Conservation (phyloP, 495 filamentous ascomycete species). For the Tuber umbilicatum region DNA sequence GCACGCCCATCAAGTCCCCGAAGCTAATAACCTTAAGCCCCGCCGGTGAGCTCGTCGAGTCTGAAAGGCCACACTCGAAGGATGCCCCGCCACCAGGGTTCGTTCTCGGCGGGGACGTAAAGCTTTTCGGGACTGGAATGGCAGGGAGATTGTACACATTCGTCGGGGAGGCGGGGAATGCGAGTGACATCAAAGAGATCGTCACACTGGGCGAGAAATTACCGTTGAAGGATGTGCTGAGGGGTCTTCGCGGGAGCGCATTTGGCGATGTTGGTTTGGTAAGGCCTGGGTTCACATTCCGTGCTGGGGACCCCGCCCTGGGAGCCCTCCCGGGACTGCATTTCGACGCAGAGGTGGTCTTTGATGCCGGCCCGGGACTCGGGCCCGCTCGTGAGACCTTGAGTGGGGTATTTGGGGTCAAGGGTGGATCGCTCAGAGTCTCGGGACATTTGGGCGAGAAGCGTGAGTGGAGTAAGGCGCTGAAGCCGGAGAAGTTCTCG, state of each 20-base stretch:
- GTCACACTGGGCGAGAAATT: conserved; percentile 23
- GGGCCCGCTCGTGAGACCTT: conserved; percentile 11
- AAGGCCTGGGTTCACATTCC: conserved; percentile 19
- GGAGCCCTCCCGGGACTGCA: conserved; percentile 16
- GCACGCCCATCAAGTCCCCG: neutral
- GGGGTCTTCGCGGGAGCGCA: conserved; percentile 8
- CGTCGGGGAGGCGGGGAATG: conserved; percentile 18
- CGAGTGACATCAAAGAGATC: conserved; percentile 17
- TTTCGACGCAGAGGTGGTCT: conserved; percentile 24
- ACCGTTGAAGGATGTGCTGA: conserved; percentile 17
- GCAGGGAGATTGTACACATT: conserved; percentile 19
- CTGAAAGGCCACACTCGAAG: neutral
- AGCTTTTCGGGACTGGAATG: conserved; percentile 19
- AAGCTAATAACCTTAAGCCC: conserved; percentile 7
- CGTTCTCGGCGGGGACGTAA: conserved; percentile 21
- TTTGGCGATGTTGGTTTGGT: conserved; percentile 25
- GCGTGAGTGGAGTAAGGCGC: conserved; percentile 24
- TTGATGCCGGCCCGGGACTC: conserved; percentile 10
- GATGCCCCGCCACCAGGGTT: conserved; percentile 16
- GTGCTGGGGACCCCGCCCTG: conserved; percentile 2
- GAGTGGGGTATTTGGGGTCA: conserved; percentile 22
- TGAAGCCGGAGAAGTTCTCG: conserved; percentile 17
- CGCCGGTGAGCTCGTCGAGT: conserved; percentile 8
- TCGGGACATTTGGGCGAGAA: conserved; percentile 16
- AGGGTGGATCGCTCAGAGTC: conserved; percentile 15